Percentiles rank a stretch among this genome's conserved stretches.
These are phyloP conservation scores for Solanum okadae DNA, from an alignment of 257 asterid species.

Conservation along the genomic window DNA sequence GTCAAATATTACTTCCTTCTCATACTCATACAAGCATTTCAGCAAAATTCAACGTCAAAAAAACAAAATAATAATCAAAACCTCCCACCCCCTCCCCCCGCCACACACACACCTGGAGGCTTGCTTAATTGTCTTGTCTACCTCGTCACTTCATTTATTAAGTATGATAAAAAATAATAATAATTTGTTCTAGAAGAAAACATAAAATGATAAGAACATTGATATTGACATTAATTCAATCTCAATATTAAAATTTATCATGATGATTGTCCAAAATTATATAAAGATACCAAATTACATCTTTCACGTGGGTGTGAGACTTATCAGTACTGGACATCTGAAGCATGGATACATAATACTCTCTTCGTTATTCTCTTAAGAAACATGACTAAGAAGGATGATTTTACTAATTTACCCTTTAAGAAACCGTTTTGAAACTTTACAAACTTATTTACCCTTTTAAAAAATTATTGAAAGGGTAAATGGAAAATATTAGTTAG, in stretches of 20 bases:
- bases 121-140: conserved; percentile 21
- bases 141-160: neutral
- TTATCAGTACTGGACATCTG: neutral
- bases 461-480: neutral
- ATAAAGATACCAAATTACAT: neutral
- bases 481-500: too few relatives aligned
- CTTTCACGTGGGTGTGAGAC: neutral
- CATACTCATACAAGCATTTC: neutral
- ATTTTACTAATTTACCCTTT: neutral
- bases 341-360: neutral
- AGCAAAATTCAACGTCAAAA: conserved; percentile 5
- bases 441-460: too few relatives aligned
- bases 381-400: too few relatives aligned
- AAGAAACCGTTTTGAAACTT: neutral
- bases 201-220: too few relatives aligned
- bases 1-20: conserved; percentile 30
- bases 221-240: neutral
- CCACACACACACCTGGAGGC: neutral
- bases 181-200: neutral
- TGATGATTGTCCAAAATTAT: neutral
- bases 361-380: too few relatives aligned
- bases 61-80: neutral
- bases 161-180: neutral
- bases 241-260: neutral
- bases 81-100: neutral